A percentile compares a stretch with the other conserved stretches of the same genome.
Conservation (phyloP, 352 stramenopile genomes). For the Paralagenidium karlingii region DNA sequence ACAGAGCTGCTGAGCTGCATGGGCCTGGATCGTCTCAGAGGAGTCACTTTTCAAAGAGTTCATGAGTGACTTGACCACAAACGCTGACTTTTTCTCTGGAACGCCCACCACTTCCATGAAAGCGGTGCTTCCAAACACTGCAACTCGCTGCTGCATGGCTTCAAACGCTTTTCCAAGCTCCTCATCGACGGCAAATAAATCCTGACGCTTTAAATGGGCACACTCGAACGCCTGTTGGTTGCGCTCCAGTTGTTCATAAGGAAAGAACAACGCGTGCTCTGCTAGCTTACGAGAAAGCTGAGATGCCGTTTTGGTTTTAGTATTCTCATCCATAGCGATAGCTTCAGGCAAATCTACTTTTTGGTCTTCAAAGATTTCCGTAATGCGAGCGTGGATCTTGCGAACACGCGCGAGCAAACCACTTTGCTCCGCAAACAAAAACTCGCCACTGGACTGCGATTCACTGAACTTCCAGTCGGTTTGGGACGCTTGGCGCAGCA, state of each 20-base stretch:
- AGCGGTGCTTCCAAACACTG: constrained; percentile 45
- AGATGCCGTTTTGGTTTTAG: too few species aligned
- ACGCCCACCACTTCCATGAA: constrained; percentile 39
- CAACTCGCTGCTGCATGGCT: constrained; percentile 32
- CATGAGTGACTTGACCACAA: constrained; percentile 72
- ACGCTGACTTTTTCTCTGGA: constrained; percentile 54
- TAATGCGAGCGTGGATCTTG: constrained; percentile 40
- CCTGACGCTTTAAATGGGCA: constrained; percentile 68
- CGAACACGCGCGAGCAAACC: constrained; percentile 26
- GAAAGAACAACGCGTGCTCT: constrained; percentile 33
- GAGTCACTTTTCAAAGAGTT: constrained; percentile 58
- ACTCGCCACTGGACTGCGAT: too few species aligned
- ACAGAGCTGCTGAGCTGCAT: constrained; percentile 37
- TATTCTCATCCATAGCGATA: too few species aligned
- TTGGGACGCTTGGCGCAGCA: too few species aligned
- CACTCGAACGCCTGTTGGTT: constrained; percentile 30
- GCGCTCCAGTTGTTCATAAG: constrained; percentile 23
- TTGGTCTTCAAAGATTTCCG: constrained; percentile 32
- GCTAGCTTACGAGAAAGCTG: constrained; percentile 47
- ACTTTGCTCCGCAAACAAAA: constrained; percentile 41
- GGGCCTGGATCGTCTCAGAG: constrained; percentile 18
- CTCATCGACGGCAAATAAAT: constrained; percentile 71
- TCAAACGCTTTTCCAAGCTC: constrained; percentile 38
- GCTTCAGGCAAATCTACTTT: too few species aligned
- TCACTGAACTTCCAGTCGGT: too few species aligned